Percentiles rank a stretch among this genome's conserved stretches.
Evolutionary conservation across 768 basidiomycete genomes (phyloP).

Genomic region (Amanita pallidorosea): DNA sequence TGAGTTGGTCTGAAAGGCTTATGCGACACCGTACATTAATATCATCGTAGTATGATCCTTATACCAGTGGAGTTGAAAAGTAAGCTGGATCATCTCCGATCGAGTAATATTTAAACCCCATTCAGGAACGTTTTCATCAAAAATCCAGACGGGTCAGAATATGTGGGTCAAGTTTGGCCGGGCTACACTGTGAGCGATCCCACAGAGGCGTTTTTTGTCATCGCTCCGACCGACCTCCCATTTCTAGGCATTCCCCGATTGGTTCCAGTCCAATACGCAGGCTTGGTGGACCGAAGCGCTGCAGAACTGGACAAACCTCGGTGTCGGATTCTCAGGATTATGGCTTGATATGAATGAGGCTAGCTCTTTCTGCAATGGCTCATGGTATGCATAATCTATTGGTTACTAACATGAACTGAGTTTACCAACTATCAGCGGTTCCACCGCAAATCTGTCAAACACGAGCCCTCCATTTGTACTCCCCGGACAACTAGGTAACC

Average conservation of each 20-base stretch:
- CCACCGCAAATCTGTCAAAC: constrained; percentile 43
- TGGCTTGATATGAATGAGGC: constrained; percentile 27
- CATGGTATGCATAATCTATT: constrained; percentile 18
- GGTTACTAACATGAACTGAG: background rate
- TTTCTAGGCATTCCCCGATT: constrained; percentile 20
- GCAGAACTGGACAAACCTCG: constrained; percentile 18
- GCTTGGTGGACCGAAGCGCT: constrained; percentile 23
- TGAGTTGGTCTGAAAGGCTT: constrained; percentile 21
- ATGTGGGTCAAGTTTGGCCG: constrained; percentile 71
- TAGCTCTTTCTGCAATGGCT: constrained; percentile 24
- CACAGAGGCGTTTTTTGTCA: background rate
- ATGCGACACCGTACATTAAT: background rate
- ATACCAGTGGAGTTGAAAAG: constrained; percentile 49
- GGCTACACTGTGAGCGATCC: constrained; percentile 47
- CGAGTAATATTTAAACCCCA: background rate
- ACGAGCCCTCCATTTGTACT: constrained; percentile 44
- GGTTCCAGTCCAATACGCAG: constrained; percentile 20
- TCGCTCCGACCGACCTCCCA: background rate
- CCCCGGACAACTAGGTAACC: constrained; percentile 44
- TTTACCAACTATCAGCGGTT: constrained; percentile 29
- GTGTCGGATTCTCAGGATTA: constrained; percentile 20
- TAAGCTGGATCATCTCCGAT: constrained; percentile 13
- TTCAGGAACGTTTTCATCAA: constrained; percentile 54
- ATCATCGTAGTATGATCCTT: constrained; percentile 48
- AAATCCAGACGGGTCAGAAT: constrained; percentile 64